A percentile compares a stretch with the other conserved stretches of the same genome.
phyloP scores from a whole-genome alignment of 2,329 filamentous ascomycete species.

The Claviceps sp. region DNA sequence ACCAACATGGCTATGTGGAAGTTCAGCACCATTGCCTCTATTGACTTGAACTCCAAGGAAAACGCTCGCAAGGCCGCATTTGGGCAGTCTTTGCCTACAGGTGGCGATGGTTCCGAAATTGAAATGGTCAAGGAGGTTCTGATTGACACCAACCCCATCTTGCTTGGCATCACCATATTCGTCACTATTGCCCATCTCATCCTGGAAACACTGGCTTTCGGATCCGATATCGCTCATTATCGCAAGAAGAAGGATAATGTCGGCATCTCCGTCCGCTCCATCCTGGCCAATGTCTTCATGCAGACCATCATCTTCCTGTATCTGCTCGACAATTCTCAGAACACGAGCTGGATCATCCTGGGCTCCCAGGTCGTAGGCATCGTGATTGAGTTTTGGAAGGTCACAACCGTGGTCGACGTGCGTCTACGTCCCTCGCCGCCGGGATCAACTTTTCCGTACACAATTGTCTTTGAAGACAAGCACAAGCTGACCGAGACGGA shows the following conservation, averaged over 20 bases:
- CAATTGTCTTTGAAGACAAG: slow-evolving; percentile 85
- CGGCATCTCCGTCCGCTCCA: slow-evolving; percentile 89
- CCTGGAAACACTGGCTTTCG: slow-evolving; percentile 92
- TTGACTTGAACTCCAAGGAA: slow-evolving; percentile 81
- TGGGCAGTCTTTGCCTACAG: slow-evolving; percentile 57
- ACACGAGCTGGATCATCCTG: slow-evolving; percentile 98
- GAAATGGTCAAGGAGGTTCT: slow-evolving; percentile 96
- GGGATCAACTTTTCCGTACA: slow-evolving; percentile 63
- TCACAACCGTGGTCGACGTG: slow-evolving; percentile 89
- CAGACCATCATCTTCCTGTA: slow-evolving; percentile 92
- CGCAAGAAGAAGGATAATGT: slow-evolving; percentile 99
- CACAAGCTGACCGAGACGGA: slow-evolving; percentile 90
- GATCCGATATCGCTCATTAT: slow-evolving; percentile 94
- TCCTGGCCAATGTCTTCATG: slow-evolving; percentile 96
- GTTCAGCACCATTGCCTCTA: slow-evolving; percentile 68
- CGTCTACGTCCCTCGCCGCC: slow-evolving; percentile 56
- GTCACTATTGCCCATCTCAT: slow-evolving; percentile 87
- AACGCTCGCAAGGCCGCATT: slow-evolving; percentile 64
- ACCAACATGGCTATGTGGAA: slow-evolving; percentile 80
- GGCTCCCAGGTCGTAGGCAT: slow-evolving; percentile 80
- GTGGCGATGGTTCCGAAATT: slow-evolving; percentile 83
- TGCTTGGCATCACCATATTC: slow-evolving; percentile 70
- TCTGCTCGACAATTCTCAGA: slow-evolving; percentile 91
- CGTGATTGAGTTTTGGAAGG: slow-evolving; percentile 68
- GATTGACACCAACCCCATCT: slow-evolving; percentile 83